Evolutionary conservation across 1,284 basidiomycete genomes (phyloP), one percentile per base, ranked within the genome.

Genomic region (Fomitiporia mediterranea): DNA sequence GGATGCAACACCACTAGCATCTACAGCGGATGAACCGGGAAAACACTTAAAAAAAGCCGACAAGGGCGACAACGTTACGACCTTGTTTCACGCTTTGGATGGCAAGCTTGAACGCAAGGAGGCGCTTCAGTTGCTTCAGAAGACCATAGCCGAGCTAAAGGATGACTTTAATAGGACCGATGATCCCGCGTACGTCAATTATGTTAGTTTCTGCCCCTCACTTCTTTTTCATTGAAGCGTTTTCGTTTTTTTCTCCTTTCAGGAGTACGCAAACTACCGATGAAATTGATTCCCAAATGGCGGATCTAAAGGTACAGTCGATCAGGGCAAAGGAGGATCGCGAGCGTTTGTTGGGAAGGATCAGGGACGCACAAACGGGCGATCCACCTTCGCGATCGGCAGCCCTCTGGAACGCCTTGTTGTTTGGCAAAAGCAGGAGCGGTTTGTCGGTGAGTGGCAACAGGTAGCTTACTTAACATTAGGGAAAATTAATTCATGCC

Each of bases 121-220:
- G 61, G 77, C 82, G 42, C 64, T 89, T 37, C 69, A 69, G 32
- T 78, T 75, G 38, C 77, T 89, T 62, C 78, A 78, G 58, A 72
- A 74, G 62, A 79, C 80, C 6, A 74, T 88, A 23, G 73, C 72
- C 40, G 77, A 80, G 53, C 71, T 89, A 62, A 76, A 71, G 44
- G 72, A 77, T 51, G 80, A 75, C 51, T 66, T 88, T 40, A 32
- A 37, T 25, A 42, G 40, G 28, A 47, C 44, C 48, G 53, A 54
- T 17, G 55, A 51, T 56, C 48, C 37, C 51, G 25, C 11, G 56
- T 58, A 50, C 51, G 56, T 50, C 17, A 19, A 37, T 46, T 30
- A 5, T 25, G 11, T 42, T 50, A 19, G 19, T 39, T 49, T 48
- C 44, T 17, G 25, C 19, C 30, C 27, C 43, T 32, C 27, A n/a